Evolutionary conservation across 192 early-diverging fungal genomes (phyloP), one percentile per base, ranked within the genome.

Genomic region (Entophlyctis helioformis): DNA sequence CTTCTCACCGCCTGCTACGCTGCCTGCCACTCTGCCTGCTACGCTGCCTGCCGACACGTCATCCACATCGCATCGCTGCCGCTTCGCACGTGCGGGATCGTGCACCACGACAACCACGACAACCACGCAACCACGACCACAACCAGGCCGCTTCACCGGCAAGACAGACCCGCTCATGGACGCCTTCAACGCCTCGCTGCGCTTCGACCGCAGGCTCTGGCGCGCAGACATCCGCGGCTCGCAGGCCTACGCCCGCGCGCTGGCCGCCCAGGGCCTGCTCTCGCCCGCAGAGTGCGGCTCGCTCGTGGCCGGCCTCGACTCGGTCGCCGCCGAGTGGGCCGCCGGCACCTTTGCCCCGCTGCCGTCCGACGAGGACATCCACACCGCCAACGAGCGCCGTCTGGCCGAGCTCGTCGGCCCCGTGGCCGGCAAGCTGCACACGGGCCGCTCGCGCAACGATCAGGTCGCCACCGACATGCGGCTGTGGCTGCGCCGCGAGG

Each of bases 381-480:
- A 98, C 64, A 98, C 92, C 0, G 95, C 95, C 48, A 98, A 98
- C 55, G 95, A 98, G 57, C 81, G 95, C 34, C 73, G 95, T 25
- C 68, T 98, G 26, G 84, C 84, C 23, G 95, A 98, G 65, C 46
- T 96, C 15, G 75, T 98, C 39, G 95, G 95, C 1, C 48, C 77
- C 18, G 84, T 95, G 13, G 89, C 88, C 28, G 95, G 95, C 26
- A 96, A 96, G 54, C 85, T 98, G 44, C 95, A 98, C 62, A 98
- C 95, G 13, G 94, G 91, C 11, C 78, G 94, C 28, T 84, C 80
- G 48, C 78, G 93, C 48, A 96, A 96, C 67, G 95, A 98, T 57
- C 95, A 98, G 57, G 95, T 98, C 2, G 92, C 95, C 7, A 98
- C 95, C 5, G 95, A 96, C 56, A 88, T 96, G 79, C 74, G 92